Conservation (phyloP, 139 green algal genomes). For the Penium margaritaceum region DNA sequence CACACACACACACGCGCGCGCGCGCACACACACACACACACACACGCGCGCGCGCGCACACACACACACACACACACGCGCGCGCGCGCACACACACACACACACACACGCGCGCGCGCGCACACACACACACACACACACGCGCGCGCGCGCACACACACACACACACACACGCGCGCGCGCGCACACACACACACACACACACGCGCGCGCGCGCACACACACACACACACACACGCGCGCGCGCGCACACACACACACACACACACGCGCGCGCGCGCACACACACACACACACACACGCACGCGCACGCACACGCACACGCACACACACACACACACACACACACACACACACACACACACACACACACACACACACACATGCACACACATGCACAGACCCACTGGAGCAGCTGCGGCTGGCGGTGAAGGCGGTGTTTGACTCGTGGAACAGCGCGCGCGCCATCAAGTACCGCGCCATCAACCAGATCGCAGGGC, state of each 20-base stretch:
- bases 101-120: too few relatives aligned
- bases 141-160: not conserved
- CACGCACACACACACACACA: conserved; percentile 8
- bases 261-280: too few relatives aligned
- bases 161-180: not conserved
- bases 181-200: too few relatives aligned
- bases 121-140: too few relatives aligned
- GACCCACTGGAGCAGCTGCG: conserved; percentile 9
- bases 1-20: too few relatives aligned
- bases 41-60: too few relatives aligned
- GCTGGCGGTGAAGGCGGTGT: conserved; percentile 46
- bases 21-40: too few relatives aligned
- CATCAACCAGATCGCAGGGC: conserved; percentile 76
- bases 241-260: too few relatives aligned
- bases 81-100: too few relatives aligned
- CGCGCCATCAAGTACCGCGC: conserved; percentile 77
- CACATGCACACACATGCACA: not conserved
- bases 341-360: not conserved
- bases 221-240: too few relatives aligned
- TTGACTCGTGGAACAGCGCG: conserved; percentile 48
- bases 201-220: too few relatives aligned
- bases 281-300: not conserved
- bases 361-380: conserved; percentile 3
- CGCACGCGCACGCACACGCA: not conserved
- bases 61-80: too few relatives aligned